Evolutionary conservation across 1,284 basidiomycete genomes (phyloP), one percentile per base, ranked within the genome.

Genomic region (Leccinum variabile): DNA sequence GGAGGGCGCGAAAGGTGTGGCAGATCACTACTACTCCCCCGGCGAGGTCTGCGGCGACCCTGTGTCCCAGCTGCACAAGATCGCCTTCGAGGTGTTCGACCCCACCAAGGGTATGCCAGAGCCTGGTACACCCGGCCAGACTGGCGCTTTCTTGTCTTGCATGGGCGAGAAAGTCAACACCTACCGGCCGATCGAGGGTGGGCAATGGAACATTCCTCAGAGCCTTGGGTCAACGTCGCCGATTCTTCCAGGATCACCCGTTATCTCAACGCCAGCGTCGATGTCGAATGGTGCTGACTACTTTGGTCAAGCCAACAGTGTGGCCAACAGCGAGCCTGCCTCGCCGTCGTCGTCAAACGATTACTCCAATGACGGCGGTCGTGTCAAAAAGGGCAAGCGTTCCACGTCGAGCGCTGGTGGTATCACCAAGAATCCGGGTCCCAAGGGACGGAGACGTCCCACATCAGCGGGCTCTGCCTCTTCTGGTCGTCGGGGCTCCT

Each of bases 1-100:
- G 69, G 88, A 91, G 63, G 86, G 90, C 61, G 88, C 90, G 58
- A 92, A 92, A 77, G 89, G 89, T 63, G 88, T 92, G 35, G 88
- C 89, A 25, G 90, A 93, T 72, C 88, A 90, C 69, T 92, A 86
- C 72, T 93, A 91, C 68, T 78, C 86, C 1, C 84, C 87, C 6
- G 92, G 94, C 33, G 96, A 98, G 76, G 88, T 92, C 1, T 91
- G 92, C 63, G 95, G 95, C 3, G 95, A 98, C 72, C 91, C 95
- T 5, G 94, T 98, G 25, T 95, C 94, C 18, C 97, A 98, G 73
- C 81, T 97, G 59, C 95, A 97, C 80, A 98, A 95, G 80, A 89
- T 96, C 65, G 94, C 93, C 0, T 93, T 96, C 67, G 94, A 96
- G 77, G 88, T 95, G 9, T 95, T 88, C 71, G 89, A 91, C 69